Base-by-base conservation (phyloP, 495 filamentous ascomycete genomes). In the Talaromyces ruber region DNA sequence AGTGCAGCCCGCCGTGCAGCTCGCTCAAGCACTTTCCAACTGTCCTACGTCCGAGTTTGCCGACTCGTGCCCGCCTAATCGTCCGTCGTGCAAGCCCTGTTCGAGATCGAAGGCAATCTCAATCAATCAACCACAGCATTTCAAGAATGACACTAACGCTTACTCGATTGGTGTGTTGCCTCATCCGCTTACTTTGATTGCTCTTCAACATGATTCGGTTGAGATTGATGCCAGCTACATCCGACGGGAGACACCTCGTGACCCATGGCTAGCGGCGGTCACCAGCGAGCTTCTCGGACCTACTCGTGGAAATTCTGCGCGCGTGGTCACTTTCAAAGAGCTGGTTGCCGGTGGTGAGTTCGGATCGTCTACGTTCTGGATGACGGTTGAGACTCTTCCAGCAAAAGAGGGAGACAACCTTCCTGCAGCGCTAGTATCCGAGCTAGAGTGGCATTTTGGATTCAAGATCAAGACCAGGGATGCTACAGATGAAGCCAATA, bases 131-230 rank as follows among this genome's bases (percentile, higher is more conserved):
- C 84, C 84, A 1, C 66, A 78, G 3, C 73, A 71, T 16, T 88
- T 87, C 70, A 75, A 75, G 39, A 89, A 91, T 68, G 82, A 79
- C 9, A 80, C 84, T 1, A 77, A 76, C 8, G 66, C 86, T 14
- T 97, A 91, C 76, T 90, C 88, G 18, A 90, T 98, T 65, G 92
- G 87, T 65, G 88, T 85, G 7, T 85, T 98, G 6, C 93, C 94
- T 0, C 94, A 98, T 66, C 94, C 94, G 0, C 96, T 90, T 74
- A 96, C 93, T 9, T 75, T 91, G 9, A 78, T 85, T 53, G 81
- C 83, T 18, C 76, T 98, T 4, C 76, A 81, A 28, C 74, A 73
- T 37, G 69, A 68, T 29, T 80, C 78, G 4, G 77, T 82, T 1
- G 76, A 82, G 3, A 72, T 91, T 29, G 83, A 85, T 56, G 76